Percentiles rank a stretch among this genome's conserved stretches.
phyloP scores from a whole-genome alignment of 2,329 filamentous ascomycete genomes.

The Diplocarpon rosae region DNA sequence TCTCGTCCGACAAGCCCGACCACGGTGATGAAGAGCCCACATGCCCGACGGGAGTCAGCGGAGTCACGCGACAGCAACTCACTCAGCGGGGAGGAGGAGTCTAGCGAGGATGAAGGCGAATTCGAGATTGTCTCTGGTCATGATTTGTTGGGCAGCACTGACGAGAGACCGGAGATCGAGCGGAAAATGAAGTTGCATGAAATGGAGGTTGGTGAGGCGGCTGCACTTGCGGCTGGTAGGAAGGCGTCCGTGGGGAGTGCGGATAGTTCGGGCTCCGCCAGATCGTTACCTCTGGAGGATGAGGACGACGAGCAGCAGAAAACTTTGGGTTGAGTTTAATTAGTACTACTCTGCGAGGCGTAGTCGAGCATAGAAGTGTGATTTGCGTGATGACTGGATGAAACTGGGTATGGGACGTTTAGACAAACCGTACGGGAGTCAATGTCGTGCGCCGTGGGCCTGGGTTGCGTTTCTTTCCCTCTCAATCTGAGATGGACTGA shows the following conservation, averaged over 20 bases:
- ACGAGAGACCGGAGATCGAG: conserved; percentile 17
- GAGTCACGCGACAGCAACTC: conserved; percentile 19
- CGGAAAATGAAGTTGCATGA: conserved; percentile 44
- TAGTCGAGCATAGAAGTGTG: not conserved
- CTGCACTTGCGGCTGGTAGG: conserved; percentile 31
- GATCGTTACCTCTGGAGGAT: conserved; percentile 1
- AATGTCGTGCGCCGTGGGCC: too few species aligned
- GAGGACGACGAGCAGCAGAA: conserved; percentile 5
- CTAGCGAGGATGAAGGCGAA: conserved; percentile 29
- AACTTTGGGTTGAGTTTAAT: not conserved
- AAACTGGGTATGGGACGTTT: not conserved
- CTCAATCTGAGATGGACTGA: too few species aligned
- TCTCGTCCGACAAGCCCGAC: conserved; percentile 26
- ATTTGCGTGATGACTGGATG: not conserved
- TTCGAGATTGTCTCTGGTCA: conserved; percentile 25
- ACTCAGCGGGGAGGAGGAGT: conserved; percentile 26
- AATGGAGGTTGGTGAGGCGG: conserved; percentile 50
- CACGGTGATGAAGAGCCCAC: conserved; percentile 35
- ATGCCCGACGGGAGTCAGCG: conserved; percentile 3
- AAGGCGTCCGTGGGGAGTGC: conserved; percentile 18
- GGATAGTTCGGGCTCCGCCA: conserved; percentile 10
- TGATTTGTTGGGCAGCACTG: conserved; percentile 17
- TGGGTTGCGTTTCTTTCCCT: too few species aligned
- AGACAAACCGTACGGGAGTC: not conserved
- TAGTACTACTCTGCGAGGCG: not conserved